Evolutionary conservation across 192 early-diverging fungal genomes (phyloP), one percentile per base, ranked within the genome.

Genomic region (Coemansia sp.): DNA sequence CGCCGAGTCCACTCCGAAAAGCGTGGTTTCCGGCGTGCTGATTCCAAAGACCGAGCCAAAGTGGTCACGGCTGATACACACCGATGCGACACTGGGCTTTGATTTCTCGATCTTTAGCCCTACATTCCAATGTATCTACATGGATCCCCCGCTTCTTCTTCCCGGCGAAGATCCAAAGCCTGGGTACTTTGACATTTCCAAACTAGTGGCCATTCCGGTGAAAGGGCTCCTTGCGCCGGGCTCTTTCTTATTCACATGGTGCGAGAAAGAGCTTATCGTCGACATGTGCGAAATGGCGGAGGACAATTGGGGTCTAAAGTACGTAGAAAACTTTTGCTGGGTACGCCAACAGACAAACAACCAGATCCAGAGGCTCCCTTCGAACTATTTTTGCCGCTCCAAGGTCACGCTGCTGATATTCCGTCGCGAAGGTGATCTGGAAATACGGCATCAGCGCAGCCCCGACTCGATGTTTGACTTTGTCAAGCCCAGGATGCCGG

Each of bases 311-410:
- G 88, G 89, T 2, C 92, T 95, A 83, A 91, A 92, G 52, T 98
- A 98, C 71, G 93, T 97, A 0, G 96, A 96, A 71, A 98, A 97
- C 84, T 95, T 98, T 84, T 93, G 91, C 74, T 98, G 96, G 95
- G 92, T 97, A 70, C 95, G 94, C 63, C 84, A 90, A 56, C 78
- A 87, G 55, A 72, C 87, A 43, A 93, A 95, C 75, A 96, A 98
- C 76, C 85, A 86, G 52, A 93, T 98, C 67, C 88, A 83, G 12
- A 66, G 80, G 21, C 77, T 88, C 37, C 77, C 86, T 22, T 91
- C 87, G 32, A 78, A 69, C 22, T 96, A 93, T 71, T 96, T 98
- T 66, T 85, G 89, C 67, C 93, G 92, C 77, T 91, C 89, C 40
- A 98, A 98, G 63, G 83, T 93, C 41, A 94, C 91, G 26, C 86